Base-by-base conservation (phyloP, 1,139 yeast genomes). In the Ogataea hybrid region DNA sequence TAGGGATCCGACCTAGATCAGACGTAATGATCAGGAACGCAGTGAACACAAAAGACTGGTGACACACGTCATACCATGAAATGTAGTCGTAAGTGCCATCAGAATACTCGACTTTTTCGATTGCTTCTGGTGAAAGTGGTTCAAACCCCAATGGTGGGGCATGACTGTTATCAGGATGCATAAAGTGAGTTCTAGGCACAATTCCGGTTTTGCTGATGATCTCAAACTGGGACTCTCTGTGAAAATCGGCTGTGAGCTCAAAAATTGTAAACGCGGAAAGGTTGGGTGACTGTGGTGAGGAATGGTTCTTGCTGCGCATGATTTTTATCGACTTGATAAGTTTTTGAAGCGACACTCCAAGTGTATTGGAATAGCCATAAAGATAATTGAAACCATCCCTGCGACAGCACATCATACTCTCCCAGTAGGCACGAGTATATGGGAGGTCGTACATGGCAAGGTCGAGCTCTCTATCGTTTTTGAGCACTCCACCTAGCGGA, bases 21-120 rank as follows among this genome's bases (percentile, higher is more conserved):
- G 75, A 63, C 16, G 76, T 53, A 3, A 77, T 59, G 17, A 73
- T 63, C 6, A 81, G 48, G 32, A 72, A 64, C 3, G 77, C 69
- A 0, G 75, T 70, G 39, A 77, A 68, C 4, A 74, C 71, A 46
- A 76, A 79, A 2, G 77, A 62, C 49, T 80, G 85, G 52, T 81
- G 84, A 15, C 81, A 69, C 11, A 80, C 67, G 56, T 83, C 90
- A 56, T 73, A 79, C 88, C 88, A 82, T 28, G 84, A 78, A 39
- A 72, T 71, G 35, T 73, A 73, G 3, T 62, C 53, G 8, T 40
- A 42, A 8, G 61, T 56, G 0, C 69, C 69, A 43, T 56, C 61
- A 12, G 28, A 28, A 6, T 47, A 30, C 14, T 33, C 46, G 20
- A 50, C 35, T 17, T 39, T 42, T 28, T 49, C 46, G 10, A 55